These are phyloP conservation scores for Ostreobium quekettii DNA, from an alignment of 139 green algal species.

Conservation along the genomic window DNA sequence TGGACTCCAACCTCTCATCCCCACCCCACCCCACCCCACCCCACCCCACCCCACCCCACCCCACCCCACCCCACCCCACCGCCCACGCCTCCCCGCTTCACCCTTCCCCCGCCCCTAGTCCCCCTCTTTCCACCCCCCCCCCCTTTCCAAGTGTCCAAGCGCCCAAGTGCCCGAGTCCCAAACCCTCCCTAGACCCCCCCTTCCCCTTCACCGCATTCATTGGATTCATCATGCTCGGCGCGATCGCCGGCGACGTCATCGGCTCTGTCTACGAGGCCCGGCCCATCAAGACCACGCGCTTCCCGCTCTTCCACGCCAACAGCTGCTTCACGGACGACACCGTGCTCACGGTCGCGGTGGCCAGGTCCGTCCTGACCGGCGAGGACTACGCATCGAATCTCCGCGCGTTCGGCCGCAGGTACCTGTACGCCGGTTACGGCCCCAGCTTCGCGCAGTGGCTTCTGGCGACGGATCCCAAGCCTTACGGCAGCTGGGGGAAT, in stretches of 20 bases:
- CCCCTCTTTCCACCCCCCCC: too few species aligned
- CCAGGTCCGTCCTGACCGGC: background rate
- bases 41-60: too few species aligned
- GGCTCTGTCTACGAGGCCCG: background rate
- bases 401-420: background rate
- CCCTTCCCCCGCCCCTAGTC: too few species aligned
- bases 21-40: too few species aligned
- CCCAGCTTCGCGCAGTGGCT: background rate
- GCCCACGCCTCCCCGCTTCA: too few species aligned
- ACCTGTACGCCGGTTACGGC: background rate
- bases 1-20: too few species aligned
- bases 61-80: too few species aligned
- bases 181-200: too few species aligned
- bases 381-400: background rate
- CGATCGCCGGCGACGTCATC: background rate
- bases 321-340: background rate
- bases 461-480: background rate
- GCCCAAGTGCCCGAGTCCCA: too few species aligned
- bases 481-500: background rate
- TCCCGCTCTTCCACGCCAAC: background rate
- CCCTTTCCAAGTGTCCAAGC: too few species aligned
- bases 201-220: too few species aligned
- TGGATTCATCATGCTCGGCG: constrained; percentile 1
- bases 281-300: background rate
- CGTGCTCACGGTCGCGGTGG: background rate